A percentile compares a stretch with the other conserved stretches of the same genome.
Evolutionary conservation across 371 early-diverging fungal species (phyloP).

Genomic region (Vairimorpha necatrix): DNA sequence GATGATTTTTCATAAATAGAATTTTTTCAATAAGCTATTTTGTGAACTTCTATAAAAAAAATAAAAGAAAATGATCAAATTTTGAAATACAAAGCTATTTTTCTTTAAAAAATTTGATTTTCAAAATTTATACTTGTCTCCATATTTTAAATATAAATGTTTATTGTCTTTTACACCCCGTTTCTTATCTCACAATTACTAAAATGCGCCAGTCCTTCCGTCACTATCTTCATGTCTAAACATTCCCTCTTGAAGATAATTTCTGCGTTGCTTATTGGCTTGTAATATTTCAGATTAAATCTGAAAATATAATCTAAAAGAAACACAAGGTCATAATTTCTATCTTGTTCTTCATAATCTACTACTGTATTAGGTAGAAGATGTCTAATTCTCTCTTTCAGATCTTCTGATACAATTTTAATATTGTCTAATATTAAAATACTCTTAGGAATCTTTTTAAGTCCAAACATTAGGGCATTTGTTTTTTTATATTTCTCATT

Average conservation of each 20-base stretch:
- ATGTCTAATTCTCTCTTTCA: neutral
- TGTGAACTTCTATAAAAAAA: no score
- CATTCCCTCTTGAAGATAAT: constrained; percentile 3
- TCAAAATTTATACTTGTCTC: no score
- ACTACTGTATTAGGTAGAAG: neutral
- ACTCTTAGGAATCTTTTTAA: constrained; percentile 4
- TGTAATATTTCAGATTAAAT: neutral
- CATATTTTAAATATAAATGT: no score
- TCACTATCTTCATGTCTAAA: neutral
- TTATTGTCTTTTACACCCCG: constrained; percentile 1
- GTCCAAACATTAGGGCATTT: neutral
- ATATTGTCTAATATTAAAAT: neutral
- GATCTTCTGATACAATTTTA: neutral
- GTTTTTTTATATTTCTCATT: neutral
- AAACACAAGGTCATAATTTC: neutral
- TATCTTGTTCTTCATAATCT: neutral
- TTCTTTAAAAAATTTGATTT: no score
- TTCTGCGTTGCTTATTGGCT: neutral
- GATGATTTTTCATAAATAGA: no score
- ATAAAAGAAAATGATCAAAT: no score
- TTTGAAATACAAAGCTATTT: no score
- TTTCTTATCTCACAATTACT: neutral
- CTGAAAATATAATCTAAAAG: neutral
- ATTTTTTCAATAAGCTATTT: no score
- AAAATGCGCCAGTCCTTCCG: neutral